Evolutionary conservation across 2,329 filamentous ascomycete genomes (phyloP), one percentile per base, ranked within the genome.

Genomic region (Botrytis deweyae): DNA sequence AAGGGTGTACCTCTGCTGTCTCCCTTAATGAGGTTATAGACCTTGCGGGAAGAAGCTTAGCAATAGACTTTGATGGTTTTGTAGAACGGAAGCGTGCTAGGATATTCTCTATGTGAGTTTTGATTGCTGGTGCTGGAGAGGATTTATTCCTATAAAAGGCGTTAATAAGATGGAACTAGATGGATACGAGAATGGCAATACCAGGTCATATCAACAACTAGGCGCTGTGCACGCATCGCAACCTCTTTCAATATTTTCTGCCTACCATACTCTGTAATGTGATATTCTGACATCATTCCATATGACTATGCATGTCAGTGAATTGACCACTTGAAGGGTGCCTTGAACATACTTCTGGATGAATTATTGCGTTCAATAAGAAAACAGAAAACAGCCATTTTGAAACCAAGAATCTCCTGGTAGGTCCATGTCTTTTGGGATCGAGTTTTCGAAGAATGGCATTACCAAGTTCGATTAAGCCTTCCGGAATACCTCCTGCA

Each of bases 341-440:
- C 59, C 55, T 38, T 25, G 80, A 78, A 77, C 80, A 78, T 86
- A 90, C 94, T 87, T 99, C 96, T 18, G 96, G 96, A 79, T 96
- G 93, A 66, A 94, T 93, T 79, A 98, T 89, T 71, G 94, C 91
- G 78, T 93, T 92, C 65, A 93, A 88, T 52, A 98, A 86, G 83
- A 96, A 98, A 70, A 92, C 91, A 76, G 94, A 92, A 82, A 98
- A 97, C 76, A 98, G 91, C 90, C 95, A 99, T 81, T 95, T 92
- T 79, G 92, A 93, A 76, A 98, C 91, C 77, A 98, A 88, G 85
- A 95, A 97, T 78, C 90, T 90, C 76, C 94, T 90, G 58, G 94
- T 94, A 77, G 89, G 90, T 77, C 92, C 91, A 75, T 93, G 90
- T 76, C 89, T 89, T 77, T 92, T 91, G 77, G 87, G 87, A 76